Conservation (phyloP, 768 basidiomycete species). For the Coprinellus micaceus region DNA sequence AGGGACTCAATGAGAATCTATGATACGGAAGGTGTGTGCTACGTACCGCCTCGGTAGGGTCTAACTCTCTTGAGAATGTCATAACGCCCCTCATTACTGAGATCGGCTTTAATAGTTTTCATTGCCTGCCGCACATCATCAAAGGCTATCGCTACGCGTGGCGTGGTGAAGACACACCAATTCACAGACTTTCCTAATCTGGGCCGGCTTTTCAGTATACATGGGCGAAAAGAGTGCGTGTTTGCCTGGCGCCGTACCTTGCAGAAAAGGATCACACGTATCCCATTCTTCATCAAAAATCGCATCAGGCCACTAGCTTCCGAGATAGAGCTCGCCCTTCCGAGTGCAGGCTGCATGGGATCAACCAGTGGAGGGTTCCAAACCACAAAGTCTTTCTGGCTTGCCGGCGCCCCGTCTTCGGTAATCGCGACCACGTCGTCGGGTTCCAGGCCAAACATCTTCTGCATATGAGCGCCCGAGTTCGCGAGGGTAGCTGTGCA, state of each 20-base stretch:
- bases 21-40: neutral
- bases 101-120: constrained; percentile 67
- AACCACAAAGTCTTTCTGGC: constrained; percentile 72
- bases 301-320: constrained; percentile 74
- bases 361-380: constrained; percentile 72
- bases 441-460: constrained; percentile 64
- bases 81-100: constrained; percentile 69
- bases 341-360: constrained; percentile 47
- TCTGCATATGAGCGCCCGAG: constrained; percentile 70
- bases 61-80: constrained; percentile 76
- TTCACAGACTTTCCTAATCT: constrained; percentile 83
- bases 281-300: constrained; percentile 76
- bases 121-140: constrained; percentile 50
- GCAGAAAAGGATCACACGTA: constrained; percentile 86
- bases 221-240: neutral
- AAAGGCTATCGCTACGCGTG: neutral
- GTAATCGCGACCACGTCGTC: constrained; percentile 64
- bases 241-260: constrained; percentile 43
- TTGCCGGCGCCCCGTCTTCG: constrained; percentile 81
- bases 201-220: neutral
- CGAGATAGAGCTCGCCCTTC: constrained; percentile 53
- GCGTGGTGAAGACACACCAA: constrained; percentile 42
- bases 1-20: neutral
- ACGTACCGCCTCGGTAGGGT: constrained; percentile 78
- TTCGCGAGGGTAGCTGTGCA: constrained; percentile 87